Evolutionary conservation across 352 stramenopile species (phyloP).

Genomic region (Phytophthora syringae): DNA sequence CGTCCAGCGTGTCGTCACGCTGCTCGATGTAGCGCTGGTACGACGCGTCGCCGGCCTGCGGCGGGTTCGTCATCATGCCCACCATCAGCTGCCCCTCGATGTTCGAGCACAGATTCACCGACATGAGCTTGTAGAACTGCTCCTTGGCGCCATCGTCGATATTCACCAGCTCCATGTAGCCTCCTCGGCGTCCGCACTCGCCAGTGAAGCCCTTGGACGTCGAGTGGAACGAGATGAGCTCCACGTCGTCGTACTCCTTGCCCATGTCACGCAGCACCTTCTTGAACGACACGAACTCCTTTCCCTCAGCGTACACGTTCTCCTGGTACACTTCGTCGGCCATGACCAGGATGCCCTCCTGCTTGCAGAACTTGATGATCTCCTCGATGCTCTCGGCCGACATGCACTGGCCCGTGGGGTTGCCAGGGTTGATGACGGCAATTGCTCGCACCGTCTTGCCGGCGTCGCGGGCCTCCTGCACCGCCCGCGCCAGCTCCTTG

Average conservation of each 20-base stretch:
- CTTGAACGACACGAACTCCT: constrained; percentile 95
- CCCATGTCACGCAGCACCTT: constrained; percentile 94
- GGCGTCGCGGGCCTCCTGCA: constrained; percentile 86
- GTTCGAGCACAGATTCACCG: constrained; percentile 97
- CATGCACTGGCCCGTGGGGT: constrained; percentile 96
- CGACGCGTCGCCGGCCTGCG: constrained; percentile 89
- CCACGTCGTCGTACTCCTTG: constrained; percentile 82
- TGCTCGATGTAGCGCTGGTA: constrained; percentile 93
- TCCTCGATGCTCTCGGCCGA: constrained; percentile 91
- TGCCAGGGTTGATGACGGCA: constrained; percentile 99
- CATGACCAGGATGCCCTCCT: constrained; percentile 95
- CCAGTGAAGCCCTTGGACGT: constrained; percentile 99
- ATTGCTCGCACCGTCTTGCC: constrained; percentile 95
- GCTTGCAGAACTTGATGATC: constrained; percentile 96
- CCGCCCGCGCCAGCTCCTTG: constrained; percentile 91
- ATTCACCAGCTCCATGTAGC: constrained; percentile 97
- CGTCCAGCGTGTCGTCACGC: constrained; percentile 91
- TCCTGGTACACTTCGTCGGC: constrained; percentile 99
- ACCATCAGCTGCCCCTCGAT: constrained; percentile 98
- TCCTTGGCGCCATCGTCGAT: constrained; percentile 92
- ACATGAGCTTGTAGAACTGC: constrained; percentile 99
- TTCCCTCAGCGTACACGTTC: constrained; percentile 96
- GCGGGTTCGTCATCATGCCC: constrained; percentile 98
- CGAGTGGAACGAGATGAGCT: constrained; percentile 99
- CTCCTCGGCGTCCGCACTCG: constrained; percentile 97